Conservation (phyloP, 2,329 filamentous ascomycete species). For the Hymenoscyphus fraxineus region DNA sequence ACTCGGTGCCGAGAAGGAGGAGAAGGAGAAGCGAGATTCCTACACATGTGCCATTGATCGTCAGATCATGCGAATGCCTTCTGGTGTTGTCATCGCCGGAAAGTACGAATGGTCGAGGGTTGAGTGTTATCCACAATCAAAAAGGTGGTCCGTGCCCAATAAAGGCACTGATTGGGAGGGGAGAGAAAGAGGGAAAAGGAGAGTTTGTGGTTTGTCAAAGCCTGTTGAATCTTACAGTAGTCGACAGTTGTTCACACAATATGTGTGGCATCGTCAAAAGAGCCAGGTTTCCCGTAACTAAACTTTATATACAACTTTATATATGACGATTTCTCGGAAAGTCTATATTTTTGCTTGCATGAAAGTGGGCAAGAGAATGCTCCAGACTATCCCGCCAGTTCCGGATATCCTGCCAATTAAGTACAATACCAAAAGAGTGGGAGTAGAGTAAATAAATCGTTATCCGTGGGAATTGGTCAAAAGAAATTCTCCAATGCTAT, state of each 20-base stretch:
- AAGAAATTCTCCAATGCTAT: not conserved
- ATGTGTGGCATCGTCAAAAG: too few species aligned
- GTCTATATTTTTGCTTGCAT: not conserved
- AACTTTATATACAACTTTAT: not conserved
- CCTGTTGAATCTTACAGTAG: not conserved
- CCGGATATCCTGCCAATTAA: not conserved
- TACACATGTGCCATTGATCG: slow-evolving; percentile 4
- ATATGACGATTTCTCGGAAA: not conserved
- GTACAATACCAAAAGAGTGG: not conserved
- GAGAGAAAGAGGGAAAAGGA: not conserved
- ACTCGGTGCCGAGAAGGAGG: not conserved
- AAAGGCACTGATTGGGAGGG: too few species aligned
- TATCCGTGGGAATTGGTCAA: not conserved
- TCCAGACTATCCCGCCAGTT: not conserved
- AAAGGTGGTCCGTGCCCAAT: not conserved
- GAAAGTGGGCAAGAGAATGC: not conserved
- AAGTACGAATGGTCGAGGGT: slow-evolving; percentile 9
- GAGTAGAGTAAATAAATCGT: not conserved
- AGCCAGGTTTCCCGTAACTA: too few species aligned
- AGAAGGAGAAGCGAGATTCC: not conserved
- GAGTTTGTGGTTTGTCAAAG: slow-evolving; percentile 4
- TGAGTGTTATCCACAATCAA: not conserved
- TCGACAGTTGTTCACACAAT: too few species aligned
- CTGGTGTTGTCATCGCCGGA: slow-evolving; percentile 13
- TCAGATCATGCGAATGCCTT: slow-evolving; percentile 4